Conservation (phyloP, 192 early-diverging fungal genomes). For the Lobosporangium transversale region DNA sequence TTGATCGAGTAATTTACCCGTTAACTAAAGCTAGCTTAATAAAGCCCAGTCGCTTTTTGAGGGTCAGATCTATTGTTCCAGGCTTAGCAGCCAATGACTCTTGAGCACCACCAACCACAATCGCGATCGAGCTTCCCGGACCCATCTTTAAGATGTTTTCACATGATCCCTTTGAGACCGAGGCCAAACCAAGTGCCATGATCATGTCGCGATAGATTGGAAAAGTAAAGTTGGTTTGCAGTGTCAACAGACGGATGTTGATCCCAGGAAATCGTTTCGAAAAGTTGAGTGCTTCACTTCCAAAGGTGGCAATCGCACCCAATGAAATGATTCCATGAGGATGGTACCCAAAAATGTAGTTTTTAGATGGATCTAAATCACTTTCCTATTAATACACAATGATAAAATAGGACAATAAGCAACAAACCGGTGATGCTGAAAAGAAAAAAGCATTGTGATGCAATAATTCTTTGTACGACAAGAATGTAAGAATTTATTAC, state of each 20-base stretch:
- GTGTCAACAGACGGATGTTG: constrained; percentile 79
- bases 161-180: constrained; percentile 80
- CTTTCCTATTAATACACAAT: constrained; percentile 73
- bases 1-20: constrained; percentile 60
- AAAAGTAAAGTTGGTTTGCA: constrained; percentile 83
- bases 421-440: not conserved
- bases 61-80: constrained; percentile 70
- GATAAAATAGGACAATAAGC: too few species aligned
- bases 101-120: constrained; percentile 92
- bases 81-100: constrained; percentile 81
- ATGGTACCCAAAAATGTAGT: constrained; percentile 94
- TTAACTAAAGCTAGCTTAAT: constrained; percentile 87
- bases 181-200: constrained; percentile 79
- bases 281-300: constrained; percentile 82
- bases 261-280: constrained; percentile 83
- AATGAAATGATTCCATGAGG: constrained; percentile 92
- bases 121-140: constrained; percentile 74
- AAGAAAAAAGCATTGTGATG: constrained; percentile 6
- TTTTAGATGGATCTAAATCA: constrained; percentile 83
- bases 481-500: constrained; percentile 40
- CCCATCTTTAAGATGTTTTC: constrained; percentile 79
- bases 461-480: not conserved
- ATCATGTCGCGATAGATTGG: constrained; percentile 87
- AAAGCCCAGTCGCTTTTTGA: constrained; percentile 89
- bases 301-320: constrained; percentile 85